Percentiles rank a stretch among this genome's conserved stretches.
Conservation (phyloP, 768 basidiomycete genomes). For the Boletus vinaceobasis region DNA sequence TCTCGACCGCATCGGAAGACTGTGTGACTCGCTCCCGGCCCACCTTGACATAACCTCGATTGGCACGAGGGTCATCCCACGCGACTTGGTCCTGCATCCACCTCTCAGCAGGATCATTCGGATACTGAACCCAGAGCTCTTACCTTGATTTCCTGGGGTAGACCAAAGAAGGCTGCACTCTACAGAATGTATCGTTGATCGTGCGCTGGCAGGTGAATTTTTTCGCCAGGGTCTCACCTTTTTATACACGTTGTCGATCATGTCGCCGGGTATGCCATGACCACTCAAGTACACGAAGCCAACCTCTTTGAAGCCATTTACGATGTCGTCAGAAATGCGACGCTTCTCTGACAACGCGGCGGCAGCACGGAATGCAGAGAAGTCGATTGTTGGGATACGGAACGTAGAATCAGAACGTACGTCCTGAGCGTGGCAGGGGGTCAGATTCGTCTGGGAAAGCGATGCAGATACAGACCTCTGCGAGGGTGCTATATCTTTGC, state of each 20-base stretch:
- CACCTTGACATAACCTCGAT: conserved; percentile 78
- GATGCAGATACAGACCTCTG: conserved; percentile 17
- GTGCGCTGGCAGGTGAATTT: not conserved
- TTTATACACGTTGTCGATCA: conserved; percentile 57
- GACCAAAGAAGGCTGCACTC: conserved; percentile 74
- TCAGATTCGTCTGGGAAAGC: conserved; percentile 2
- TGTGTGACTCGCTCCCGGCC: conserved; percentile 84
- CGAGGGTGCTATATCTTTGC: conserved; percentile 22
- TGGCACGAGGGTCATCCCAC: conserved; percentile 84
- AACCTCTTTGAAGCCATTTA: conserved; percentile 72
- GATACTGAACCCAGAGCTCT: not conserved
- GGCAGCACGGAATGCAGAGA: conserved; percentile 59
- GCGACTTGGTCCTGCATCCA: conserved; percentile 52
- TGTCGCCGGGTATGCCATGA: conserved; percentile 62
- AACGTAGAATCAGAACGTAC: conserved; percentile 41
- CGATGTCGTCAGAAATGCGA: conserved; percentile 62
- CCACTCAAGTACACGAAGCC: conserved; percentile 77
- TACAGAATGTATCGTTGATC: conserved; percentile 27
- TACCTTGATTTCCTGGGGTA: conserved; percentile 64
- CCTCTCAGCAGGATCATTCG: not conserved
- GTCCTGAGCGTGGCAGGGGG: conserved; percentile 23
- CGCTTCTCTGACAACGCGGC: conserved; percentile 54
- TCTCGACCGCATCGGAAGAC: conserved; percentile 65
- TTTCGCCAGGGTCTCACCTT: conserved; percentile 45
- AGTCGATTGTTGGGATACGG: conserved; percentile 76